Base-by-base conservation (phyloP, 768 basidiomycete genomes). In the Podaxis carcinomalis region DNA sequence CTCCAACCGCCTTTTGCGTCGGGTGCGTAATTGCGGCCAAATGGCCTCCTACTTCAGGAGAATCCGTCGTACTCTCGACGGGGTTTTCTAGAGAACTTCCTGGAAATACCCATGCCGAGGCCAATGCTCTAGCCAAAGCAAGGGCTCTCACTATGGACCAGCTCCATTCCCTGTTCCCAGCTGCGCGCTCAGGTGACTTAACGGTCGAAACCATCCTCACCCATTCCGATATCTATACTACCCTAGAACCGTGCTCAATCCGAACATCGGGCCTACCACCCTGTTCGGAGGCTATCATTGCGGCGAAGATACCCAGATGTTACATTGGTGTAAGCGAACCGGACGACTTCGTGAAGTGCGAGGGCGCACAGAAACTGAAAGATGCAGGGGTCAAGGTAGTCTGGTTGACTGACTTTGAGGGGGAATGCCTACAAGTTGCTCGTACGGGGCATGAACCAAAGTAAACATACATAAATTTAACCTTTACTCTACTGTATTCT, bases 41-140 rank as follows among this genome's bases (percentile, higher is more conserved):
- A 47, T 73, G 74, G 59, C 81, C 85, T 16, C 64, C 70, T 49
- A 70, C 70, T 5, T 64, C 70, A 35, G 67, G 68, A 44, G 42
- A 68, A 13, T 78, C 86, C 3, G 74, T 85, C 57, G 74, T 90
- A 49, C 73, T 98, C 37, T 77, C 92, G 11, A 87, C 87, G 1
- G 94, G 94, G 16, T 94, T 88, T 75, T 98, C 95, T 25, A 82
- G 97, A 68, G 95, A 98, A 70, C 80, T 98, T 0, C 79, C 85
- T 3, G 96, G 95, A 56, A 98, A 98, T 70, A 98, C 96, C 2
- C 96, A 99, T 72, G 96, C 95, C 10, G 96, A 99, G 76, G 93
- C 94, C 23, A 96, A 96, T 70, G 95, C 95, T 1, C 76, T 99
- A 56, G 70, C 82, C 44, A 97, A 98, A 68, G 83, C 86, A 4